Evolutionary conservation across 2,329 filamentous ascomycete species (phyloP).

Genomic region (Beauveria brongniartii): DNA sequence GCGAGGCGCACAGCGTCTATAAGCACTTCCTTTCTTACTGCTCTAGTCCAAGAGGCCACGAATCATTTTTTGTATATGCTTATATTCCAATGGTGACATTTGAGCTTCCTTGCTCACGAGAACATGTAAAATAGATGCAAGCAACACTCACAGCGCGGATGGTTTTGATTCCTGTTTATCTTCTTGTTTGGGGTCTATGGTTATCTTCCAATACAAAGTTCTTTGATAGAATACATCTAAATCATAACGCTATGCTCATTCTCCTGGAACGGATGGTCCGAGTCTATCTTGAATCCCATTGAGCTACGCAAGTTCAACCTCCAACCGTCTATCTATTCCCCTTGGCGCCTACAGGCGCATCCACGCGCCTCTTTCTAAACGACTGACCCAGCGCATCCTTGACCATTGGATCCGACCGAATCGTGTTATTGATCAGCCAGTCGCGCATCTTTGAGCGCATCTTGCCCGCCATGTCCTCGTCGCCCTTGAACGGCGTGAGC

Average conservation of each 20-base stretch:
- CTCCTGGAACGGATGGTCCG: neutral
- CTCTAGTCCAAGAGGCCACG: neutral
- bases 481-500: constrained; percentile 71
- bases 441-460: constrained; percentile 65
- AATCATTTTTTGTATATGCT: neutral
- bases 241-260: neutral
- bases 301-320: neutral
- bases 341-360: constrained; percentile 54
- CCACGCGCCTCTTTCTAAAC: constrained; percentile 52
- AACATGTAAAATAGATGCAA: neutral
- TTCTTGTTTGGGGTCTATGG: neutral
- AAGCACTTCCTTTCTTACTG: constrained; percentile 5
- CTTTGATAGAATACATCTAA: neutral
- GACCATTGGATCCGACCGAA: constrained; percentile 72
- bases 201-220: neutral
- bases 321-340: constrained; percentile 33
- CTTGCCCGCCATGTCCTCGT: constrained; percentile 53
- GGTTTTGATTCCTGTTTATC: neutral
- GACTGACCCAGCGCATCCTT: constrained; percentile 66
- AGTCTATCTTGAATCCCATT: neutral
- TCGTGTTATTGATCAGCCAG: constrained; percentile 81
- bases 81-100: neutral
- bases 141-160: neutral
- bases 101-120: neutral
- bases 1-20: constrained; percentile 49